A percentile compares a stretch with the other conserved stretches of the same genome.
Evolutionary conservation across 768 basidiomycete species (phyloP).

Genomic region (Cyathus striatus): DNA sequence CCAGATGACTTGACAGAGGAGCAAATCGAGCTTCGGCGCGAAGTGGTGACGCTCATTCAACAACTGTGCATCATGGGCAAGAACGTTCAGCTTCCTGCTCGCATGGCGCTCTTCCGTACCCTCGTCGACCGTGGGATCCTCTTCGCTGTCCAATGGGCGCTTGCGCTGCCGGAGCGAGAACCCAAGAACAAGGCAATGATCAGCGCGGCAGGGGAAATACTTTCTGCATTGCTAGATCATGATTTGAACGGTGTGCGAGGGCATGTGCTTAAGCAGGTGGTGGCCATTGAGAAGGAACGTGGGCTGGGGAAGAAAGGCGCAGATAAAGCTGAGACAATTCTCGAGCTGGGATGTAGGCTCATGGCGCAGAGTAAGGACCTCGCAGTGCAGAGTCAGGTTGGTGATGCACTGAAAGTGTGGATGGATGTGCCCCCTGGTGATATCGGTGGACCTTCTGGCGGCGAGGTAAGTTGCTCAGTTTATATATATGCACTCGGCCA

Average conservation of each 20-base stretch:
- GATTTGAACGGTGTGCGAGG: slow-evolving; percentile 82
- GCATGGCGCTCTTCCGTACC: slow-evolving; percentile 80
- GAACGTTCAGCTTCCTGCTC: slow-evolving; percentile 86
- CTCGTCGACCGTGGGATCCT: slow-evolving; percentile 87
- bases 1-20: slow-evolving; percentile 50
- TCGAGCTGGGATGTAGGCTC: slow-evolving; percentile 70
- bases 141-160: slow-evolving; percentile 90
- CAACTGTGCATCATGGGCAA: slow-evolving; percentile 95
- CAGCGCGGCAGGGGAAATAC: slow-evolving; percentile 79
- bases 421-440: slow-evolving; percentile 66
- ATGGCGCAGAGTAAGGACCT: slow-evolving; percentile 78
- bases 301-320: slow-evolving; percentile 49
- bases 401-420: slow-evolving; percentile 80
- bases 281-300: slow-evolving; percentile 65
- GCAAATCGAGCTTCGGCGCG: slow-evolving; percentile 55
- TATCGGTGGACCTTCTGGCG: slow-evolving; percentile 20
- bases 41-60: slow-evolving; percentile 84
- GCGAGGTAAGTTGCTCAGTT: slow-evolving; percentile 30
- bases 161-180: slow-evolving; percentile 61
- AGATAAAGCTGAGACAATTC: slow-evolving; percentile 66
- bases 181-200: slow-evolving; percentile 51
- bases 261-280: slow-evolving; percentile 79
- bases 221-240: slow-evolving; percentile 84
- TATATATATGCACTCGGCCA: too few species aligned
- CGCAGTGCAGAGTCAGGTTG: slow-evolving; percentile 86